These are phyloP conservation scores for Hypoxylon sp. DNA, from an alignment of 2,329 filamentous ascomycete genomes.

Conservation along the genomic window DNA sequence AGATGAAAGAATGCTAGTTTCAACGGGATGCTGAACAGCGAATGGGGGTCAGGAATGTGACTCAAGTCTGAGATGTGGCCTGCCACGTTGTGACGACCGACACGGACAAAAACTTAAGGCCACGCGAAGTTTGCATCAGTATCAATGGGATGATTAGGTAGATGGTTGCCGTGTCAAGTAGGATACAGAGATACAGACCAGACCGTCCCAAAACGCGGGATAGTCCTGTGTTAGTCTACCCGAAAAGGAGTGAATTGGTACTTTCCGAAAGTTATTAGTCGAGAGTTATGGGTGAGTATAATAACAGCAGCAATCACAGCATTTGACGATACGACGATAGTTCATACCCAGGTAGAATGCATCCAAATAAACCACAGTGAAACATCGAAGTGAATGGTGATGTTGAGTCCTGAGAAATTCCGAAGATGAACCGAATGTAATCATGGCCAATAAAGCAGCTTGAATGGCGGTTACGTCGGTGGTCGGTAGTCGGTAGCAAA, in stretches of 20 bases:
- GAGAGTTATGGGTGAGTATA: background rate
- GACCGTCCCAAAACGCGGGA: background rate
- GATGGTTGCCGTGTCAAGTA: background rate
- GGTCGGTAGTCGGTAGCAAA: background rate
- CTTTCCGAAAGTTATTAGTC: background rate
- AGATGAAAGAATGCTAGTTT: constrained; percentile 8
- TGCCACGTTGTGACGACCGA: constrained; percentile 2
- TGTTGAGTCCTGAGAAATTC: constrained; percentile 2
- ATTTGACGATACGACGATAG: background rate
- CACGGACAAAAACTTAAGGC: background rate
- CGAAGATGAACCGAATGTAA: constrained; percentile 28
- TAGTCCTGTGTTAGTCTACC: background rate
- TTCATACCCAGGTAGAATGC: background rate
- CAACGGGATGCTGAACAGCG: background rate
- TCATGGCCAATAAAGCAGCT: background rate
- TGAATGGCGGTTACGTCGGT: background rate
- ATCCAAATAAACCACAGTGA: background rate
- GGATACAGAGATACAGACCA: background rate
- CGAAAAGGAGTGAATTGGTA: background rate
- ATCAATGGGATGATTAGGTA: background rate
- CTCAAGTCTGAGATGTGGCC: background rate
- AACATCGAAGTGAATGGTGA: background rate
- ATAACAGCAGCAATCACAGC: background rate
- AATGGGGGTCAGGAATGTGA: background rate
- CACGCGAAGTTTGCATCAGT: background rate